Conservation (phyloP, 768 basidiomycete genomes). For the Boletus eberwhitei region DNA sequence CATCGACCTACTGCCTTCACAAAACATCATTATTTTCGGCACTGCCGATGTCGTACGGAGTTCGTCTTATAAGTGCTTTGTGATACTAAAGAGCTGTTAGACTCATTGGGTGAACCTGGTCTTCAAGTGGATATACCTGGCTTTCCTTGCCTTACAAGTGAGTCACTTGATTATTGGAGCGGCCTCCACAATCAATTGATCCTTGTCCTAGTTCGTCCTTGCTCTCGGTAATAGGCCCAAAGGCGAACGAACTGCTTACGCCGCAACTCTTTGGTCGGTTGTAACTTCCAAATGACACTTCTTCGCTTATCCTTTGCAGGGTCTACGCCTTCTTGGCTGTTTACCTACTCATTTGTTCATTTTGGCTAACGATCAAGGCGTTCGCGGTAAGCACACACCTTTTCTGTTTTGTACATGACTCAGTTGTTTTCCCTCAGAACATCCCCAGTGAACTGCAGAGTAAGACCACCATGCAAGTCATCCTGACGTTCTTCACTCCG, state of each 20-base stretch:
- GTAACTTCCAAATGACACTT: neutral
- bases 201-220: constrained; percentile 51
- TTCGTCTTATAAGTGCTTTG: constrained; percentile 3
- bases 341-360: constrained; percentile 85
- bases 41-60: constrained; percentile 59
- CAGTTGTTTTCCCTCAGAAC: constrained; percentile 32
- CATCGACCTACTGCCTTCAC: constrained; percentile 75
- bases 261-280: constrained; percentile 65
- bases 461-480: constrained; percentile 47
- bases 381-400: constrained; percentile 53
- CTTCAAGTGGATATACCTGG: constrained; percentile 84
- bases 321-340: constrained; percentile 80
- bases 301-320: constrained; percentile 37
- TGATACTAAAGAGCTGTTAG: constrained; percentile 26
- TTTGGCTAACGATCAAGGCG: constrained; percentile 77
- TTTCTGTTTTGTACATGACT: neutral
- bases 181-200: neutral
- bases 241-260: constrained; percentile 75
- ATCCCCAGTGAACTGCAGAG: constrained; percentile 51
- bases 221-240: constrained; percentile 84
- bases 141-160: constrained; percentile 77
- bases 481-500: constrained; percentile 64
- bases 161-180: constrained; percentile 2
- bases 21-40: constrained; percentile 62
- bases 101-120: constrained; percentile 85